A percentile compares a stretch with the other conserved stretches of the same genome.
Conservation (phyloP, 768 basidiomycete genomes). For the Suillus tomentosus region DNA sequence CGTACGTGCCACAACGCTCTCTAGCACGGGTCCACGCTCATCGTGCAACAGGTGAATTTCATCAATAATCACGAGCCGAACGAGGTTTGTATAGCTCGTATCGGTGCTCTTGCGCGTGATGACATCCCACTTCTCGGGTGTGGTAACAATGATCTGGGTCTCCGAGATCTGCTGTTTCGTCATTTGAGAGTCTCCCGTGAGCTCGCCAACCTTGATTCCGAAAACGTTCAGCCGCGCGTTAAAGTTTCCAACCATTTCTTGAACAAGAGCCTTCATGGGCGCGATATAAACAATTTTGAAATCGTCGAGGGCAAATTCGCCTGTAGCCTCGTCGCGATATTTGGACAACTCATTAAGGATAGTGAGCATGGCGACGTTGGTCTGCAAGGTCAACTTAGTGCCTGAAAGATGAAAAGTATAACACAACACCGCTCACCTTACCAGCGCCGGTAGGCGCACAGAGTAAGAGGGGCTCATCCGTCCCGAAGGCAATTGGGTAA, state of each 20-base stretch:
- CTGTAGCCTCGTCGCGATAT: conserved; percentile 80
- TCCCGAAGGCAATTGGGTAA: conserved; percentile 90
- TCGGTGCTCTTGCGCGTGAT: conserved; percentile 98
- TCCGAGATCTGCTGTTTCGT: conserved; percentile 97
- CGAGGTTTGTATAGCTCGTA: conserved; percentile 94
- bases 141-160: conserved; percentile 97
- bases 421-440: conserved; percentile 62
- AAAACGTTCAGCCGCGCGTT: conserved; percentile 65
- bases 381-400: conserved; percentile 49
- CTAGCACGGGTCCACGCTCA: conserved; percentile 95
- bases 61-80: conserved; percentile 94
- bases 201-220: conserved; percentile 88
- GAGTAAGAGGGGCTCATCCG: conserved; percentile 91
- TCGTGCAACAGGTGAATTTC: conserved; percentile 98
- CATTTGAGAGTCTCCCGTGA: conserved; percentile 97
- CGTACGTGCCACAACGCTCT: conserved; percentile 86
- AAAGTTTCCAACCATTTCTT: conserved; percentile 99
- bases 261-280: conserved; percentile 98
- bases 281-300: conserved; percentile 99
- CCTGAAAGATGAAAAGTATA: neutral
- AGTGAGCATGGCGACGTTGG: conserved; percentile 96
- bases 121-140: conserved; percentile 99
- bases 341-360: conserved; percentile 91
- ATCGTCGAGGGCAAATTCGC: conserved; percentile 77
- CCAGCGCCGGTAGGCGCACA: conserved; percentile 99